phyloP scores from a whole-genome alignment of 179 eudicot genomes.

The Gypsophila paniculata region DNA sequence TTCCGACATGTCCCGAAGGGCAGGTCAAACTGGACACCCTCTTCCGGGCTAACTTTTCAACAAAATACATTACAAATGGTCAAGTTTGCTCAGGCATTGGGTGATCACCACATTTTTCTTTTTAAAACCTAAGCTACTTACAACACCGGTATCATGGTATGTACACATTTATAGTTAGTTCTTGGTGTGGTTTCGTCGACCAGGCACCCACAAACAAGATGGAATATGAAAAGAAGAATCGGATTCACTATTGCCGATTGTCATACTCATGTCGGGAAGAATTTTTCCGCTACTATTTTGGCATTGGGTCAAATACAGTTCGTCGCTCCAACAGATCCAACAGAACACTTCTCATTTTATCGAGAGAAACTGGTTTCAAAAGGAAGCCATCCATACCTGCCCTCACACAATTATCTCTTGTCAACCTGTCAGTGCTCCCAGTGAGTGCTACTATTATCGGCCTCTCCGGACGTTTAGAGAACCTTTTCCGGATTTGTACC shows the following conservation, averaged over 20 bases:
- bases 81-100: background rate
- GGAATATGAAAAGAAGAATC: background rate
- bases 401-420: slow-evolving; percentile 59
- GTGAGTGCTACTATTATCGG: slow-evolving; percentile 66
- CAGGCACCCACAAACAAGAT: background rate
- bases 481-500: slow-evolving; percentile 45
- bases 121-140: background rate
- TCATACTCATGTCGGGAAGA: background rate
- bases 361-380: slow-evolving; percentile 77
- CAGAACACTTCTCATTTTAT: slow-evolving; percentile 71
- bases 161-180: background rate
- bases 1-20: background rate
- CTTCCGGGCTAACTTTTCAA: background rate
- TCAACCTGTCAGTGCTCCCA: slow-evolving; percentile 48
- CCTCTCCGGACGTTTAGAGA: slow-evolving; percentile 48
- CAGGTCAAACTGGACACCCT: background rate
- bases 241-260: background rate
- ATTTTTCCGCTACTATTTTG: background rate
- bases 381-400: slow-evolving; percentile 76
- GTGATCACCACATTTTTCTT: background rate
- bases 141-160: background rate
- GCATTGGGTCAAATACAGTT: slow-evolving; percentile 29
- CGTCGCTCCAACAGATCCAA: slow-evolving; percentile 65
- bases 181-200: background rate
- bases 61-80: slow-evolving; percentile 6